These are phyloP conservation scores for Chimonanthus praecox DNA, from an alignment of 164 flowering plant genomes.

Conservation along the genomic window DNA sequence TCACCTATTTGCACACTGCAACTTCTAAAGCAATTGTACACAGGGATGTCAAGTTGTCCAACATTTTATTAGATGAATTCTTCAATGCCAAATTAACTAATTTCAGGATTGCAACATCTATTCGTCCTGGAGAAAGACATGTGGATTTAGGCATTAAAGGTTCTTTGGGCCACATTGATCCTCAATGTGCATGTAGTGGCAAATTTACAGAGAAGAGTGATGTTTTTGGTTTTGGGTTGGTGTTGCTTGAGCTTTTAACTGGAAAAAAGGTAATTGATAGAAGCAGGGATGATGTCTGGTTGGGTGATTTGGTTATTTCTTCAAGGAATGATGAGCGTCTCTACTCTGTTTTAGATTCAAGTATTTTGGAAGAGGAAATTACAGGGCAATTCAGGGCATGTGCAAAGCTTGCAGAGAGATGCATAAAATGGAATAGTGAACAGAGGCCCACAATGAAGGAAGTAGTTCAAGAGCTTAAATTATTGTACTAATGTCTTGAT, in stretches of 20 bases:
- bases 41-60: background rate
- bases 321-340: background rate
- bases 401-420: constrained; percentile 4
- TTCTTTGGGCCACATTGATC: background rate
- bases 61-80: constrained; percentile 17
- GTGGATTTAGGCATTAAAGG: background rate
- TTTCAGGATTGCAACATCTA: background rate
- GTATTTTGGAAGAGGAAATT: constrained; percentile 2
- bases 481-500: too few species aligned
- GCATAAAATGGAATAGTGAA: background rate
- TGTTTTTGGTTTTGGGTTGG: constrained; percentile 4
- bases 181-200: background rate
- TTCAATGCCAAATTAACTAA: constrained; percentile 13
- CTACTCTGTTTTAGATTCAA: background rate
- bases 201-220: background rate
- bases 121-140: constrained; percentile 1
- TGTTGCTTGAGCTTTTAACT: constrained; percentile 7
- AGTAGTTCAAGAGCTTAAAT: background rate
- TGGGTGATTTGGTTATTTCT: background rate
- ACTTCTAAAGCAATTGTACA: constrained; percentile 8
- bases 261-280: constrained; percentile 3
- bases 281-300: background rate
- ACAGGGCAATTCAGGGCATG: constrained; percentile 1
- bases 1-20: constrained; percentile 9
- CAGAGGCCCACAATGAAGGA: constrained; percentile 3